Evolutionary conservation across 2,329 filamentous ascomycete genomes (phyloP).

Genomic region (Calonectria naviculata): DNA sequence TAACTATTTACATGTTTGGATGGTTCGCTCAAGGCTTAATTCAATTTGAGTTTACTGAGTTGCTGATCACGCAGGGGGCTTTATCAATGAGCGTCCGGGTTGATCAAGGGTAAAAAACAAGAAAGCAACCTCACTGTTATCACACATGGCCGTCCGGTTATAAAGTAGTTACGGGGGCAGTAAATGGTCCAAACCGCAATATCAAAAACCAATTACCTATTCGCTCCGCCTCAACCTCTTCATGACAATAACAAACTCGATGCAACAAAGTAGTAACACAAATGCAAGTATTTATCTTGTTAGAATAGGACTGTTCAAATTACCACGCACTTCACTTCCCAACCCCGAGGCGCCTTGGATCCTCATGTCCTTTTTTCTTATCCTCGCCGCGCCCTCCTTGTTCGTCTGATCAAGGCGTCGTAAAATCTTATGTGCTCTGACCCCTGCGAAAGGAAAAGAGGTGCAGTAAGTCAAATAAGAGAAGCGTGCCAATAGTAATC

Average conservation of each 20-base stretch:
- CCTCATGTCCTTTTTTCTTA: slow-evolving; percentile 6
- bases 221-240: neutral
- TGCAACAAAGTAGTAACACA: neutral
- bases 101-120: neutral
- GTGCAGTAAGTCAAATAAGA: slow-evolving; percentile 1
- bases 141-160: neutral
- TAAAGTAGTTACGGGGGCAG: neutral
- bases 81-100: too few species aligned
- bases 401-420: neutral
- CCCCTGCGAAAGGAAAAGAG: slow-evolving; percentile 2
- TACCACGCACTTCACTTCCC: slow-evolving; percentile 12
- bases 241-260: neutral
- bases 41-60: neutral
- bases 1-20: too few species aligned
- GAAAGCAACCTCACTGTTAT: neutral
- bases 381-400: neutral
- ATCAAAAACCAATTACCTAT: neutral
- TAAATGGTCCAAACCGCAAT: neutral
- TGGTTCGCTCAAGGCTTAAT: neutral
- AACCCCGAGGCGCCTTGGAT: neutral
- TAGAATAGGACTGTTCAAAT: slow-evolving; percentile 22
- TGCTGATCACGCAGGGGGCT: neutral
- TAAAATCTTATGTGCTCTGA: slow-evolving; percentile 1
- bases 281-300: slow-evolving; percentile 13
- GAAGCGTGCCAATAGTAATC: slow-evolving; percentile 6